Evolutionary conservation across 192 early-diverging fungal genomes (phyloP), one percentile per base, ranked within the genome.

Genomic region (Geosiphon pyriformis): DNA sequence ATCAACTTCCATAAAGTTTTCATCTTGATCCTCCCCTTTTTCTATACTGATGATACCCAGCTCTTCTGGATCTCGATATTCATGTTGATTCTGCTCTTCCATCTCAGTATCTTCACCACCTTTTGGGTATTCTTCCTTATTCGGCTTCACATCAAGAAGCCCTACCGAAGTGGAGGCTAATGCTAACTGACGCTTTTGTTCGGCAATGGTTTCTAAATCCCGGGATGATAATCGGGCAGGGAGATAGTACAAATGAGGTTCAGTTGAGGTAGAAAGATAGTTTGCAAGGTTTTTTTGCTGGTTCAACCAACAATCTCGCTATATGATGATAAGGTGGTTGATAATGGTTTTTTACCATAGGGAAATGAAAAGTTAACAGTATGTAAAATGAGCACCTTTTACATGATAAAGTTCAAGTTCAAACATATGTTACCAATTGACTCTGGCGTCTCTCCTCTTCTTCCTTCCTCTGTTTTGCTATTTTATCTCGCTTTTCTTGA

Each of bases 211-310:
- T 37, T 66, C 51, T 11, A 66, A 2, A 17, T 34, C 25, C n/a
- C 51, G 12, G 20, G 31, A 31, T 15, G 64, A 66, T 17, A 76
- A 32, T 56, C 56, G 67, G 12, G 64, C 54, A 20, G 75, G 75
- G 54, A 70, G 69, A 47, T 70, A 76, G 33, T 70, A 73, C 6
- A 76, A 27, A 23, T 27, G 31, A 47, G 75, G 75, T 62, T 67
- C 46, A 1, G 68, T 60, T 35, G 22, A 32, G 4, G 75, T 76
- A 15, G 60, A 66, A 18, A 76, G 52, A 46, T 63, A 76, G n/a
- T 74, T 63, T 12, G 72, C 70, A 4, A 68, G 58, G 32, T 65
- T 66, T 35, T 62, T 53, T 22, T 53, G 59, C 42, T 77, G 64
- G 46, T 65, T 62, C 15, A 59, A 29, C 64, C 64, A 66, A 35